A percentile compares a stretch with the other conserved stretches of the same genome.
Conservation (phyloP, 352 stramenopile species). For the Plasmopara halstedii region DNA sequence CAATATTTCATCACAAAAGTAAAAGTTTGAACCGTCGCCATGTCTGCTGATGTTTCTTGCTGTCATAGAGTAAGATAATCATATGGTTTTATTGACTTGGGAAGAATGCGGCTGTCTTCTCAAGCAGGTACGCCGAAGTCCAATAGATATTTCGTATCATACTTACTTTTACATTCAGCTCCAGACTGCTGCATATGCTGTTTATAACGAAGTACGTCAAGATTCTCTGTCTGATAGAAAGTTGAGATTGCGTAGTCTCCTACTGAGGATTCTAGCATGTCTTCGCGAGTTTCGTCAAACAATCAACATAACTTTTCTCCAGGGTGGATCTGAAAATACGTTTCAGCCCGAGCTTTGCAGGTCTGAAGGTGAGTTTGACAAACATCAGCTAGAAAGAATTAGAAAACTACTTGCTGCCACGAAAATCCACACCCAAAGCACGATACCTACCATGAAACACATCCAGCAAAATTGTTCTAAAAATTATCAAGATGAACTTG, state of each 20-base stretch:
- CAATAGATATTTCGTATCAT: background rate
- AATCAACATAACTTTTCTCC: conserved; percentile 13
- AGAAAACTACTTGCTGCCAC: conserved; percentile 2
- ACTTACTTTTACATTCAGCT: conserved; percentile 11
- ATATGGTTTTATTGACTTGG: conserved; percentile 10
- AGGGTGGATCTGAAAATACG: background rate
- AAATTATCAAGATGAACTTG: conserved; percentile 8
- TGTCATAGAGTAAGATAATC: background rate
- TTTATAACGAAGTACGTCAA: conserved; percentile 5
- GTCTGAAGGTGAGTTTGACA: background rate
- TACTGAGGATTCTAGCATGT: conserved; percentile 15
- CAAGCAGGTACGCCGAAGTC: conserved; percentile 14
- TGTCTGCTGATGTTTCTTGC: background rate
- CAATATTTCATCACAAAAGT: too few relatives aligned
- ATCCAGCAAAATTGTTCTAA: conserved; percentile 7
- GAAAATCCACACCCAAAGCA: conserved; percentile 4
- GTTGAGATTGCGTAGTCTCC: conserved; percentile 1
- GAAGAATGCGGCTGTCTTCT: conserved; percentile 18
- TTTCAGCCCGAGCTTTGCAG: background rate
- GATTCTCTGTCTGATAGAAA: conserved; percentile 1
- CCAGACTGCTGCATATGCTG: conserved; percentile 16
- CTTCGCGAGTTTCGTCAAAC: conserved; percentile 17
- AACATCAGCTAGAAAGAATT: conserved; percentile 8
- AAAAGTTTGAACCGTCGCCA: conserved; percentile 11
- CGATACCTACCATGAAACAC: conserved; percentile 8